Base-by-base conservation (phyloP, 2,329 filamentous ascomycete genomes). In the Colletotrichum sp. region DNA sequence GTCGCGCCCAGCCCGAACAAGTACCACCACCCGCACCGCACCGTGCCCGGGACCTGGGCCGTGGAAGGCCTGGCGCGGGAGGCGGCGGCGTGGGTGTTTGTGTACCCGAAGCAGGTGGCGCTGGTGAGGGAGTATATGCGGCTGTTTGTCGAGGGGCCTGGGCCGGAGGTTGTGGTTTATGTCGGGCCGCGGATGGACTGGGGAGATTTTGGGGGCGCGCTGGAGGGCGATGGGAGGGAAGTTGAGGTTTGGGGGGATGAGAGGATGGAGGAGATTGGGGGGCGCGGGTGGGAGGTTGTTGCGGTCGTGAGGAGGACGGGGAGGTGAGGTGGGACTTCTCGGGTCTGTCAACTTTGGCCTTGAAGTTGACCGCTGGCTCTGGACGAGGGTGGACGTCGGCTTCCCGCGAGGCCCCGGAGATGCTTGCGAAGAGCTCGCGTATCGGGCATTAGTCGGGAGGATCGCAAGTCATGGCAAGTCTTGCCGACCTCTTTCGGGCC, bases 41-140 rank as follows among this genome's bases (percentile, higher is more conserved):
- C 79, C 6, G 84, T 85, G 5, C 78, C 78, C 1, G 83, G 83
- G 5, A 84, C 83, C 4, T 84, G 82, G 82, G 79, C 81, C 0
- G 36, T 84, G 2, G 79, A 79, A 1, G 76, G 78, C 15, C 79
- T 81, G 18, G 78, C 84, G 6, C 72, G 44, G 8, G 80, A 81
- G 30, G 65, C 79, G 1, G 77, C 78, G 12, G 80, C 68, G 4
- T 71, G 84, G 57, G 70, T 85, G 73, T 85, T 85, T 73, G 80
- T 82, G 10, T 85, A 85, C 34, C 84, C 84, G 15, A 83, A 84
- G 3, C 81, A 83, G 30, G 80, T 80, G 2, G 65, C 62, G 2
- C 36, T 85, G 13, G 79, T 85, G 18, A 60, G 71, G 9, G 76
- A 75, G 39, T 85, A 85, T 32, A 71, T 81, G 7, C 44, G 16